Evolutionary conservation across 164 flowering plant species (phyloP), one percentile per base, ranked within the genome.

Genomic region (Euptelea pleiosperma): DNA sequence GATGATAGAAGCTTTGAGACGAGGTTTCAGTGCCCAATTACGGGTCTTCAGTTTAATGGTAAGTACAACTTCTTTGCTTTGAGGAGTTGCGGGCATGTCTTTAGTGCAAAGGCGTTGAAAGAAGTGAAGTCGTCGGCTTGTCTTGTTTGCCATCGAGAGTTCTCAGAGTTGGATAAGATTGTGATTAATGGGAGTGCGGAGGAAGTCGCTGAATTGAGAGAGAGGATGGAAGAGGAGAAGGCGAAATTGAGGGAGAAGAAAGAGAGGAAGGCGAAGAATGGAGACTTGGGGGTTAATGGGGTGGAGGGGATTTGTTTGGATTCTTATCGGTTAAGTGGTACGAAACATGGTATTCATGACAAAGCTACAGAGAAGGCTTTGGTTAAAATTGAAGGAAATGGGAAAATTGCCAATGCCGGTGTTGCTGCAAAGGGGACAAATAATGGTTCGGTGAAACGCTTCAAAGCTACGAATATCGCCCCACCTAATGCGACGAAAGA

Each of bases 31-130:
- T 93, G 98, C 65, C 98, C 98, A 3, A 73, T 90, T 29, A 24
- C 97, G 0, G 94, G 96, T 9, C 67, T 83, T 0, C 91, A 87
- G 66, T 84, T 90, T 21, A 93, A 90, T 67, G 97, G 97, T 6
- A 90, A 87, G 76, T 84, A 86, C 40, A 90, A 74, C 70, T 90
- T 93, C 54, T 75, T 79, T 8, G 86, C 84, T 0, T 44, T 93
- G 66, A 76, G 65, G 60, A 77, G 66, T 8, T 93, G 98, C 62
- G 98, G 98, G 55, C 98, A 93, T 81, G 97, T 93, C n/a, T 48
- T 93, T 77, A 93, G 98, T 70, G 85, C 82, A 0, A 93, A 90
- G 71, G 94, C 97, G 0, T 60, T 93, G 76, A 93, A 89, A 75
- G 97, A 90, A 75, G 90, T 93, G 11, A 88, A 87, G 52, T 80